Evolutionary conservation across 2,329 filamentous ascomycete species (phyloP).

Genomic region (Sporothrix humicola): DNA sequence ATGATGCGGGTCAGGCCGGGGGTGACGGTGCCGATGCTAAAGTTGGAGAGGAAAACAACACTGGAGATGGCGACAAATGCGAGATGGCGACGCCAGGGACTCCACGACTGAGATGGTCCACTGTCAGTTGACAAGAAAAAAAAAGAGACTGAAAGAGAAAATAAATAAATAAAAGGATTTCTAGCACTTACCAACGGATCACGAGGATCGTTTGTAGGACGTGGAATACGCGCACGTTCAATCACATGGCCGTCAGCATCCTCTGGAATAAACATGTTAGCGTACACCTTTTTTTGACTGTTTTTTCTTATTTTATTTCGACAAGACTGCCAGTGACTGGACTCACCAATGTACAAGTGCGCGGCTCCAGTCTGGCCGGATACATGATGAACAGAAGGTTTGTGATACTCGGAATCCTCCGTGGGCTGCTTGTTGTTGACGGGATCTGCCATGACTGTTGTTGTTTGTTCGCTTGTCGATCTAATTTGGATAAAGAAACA

Average conservation of each 20-base stretch:
- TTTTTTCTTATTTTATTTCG: no score
- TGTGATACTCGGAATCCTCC: conserved; percentile 20
- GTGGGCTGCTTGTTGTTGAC: conserved; percentile 13
- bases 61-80: conserved; percentile 17
- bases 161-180: background rate
- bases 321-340: background rate
- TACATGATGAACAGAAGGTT: background rate
- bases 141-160: background rate
- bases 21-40: conserved; percentile 14
- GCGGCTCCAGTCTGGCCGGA: conserved; percentile 9
- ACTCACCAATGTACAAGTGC: conserved; percentile 18
- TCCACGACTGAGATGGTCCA: background rate
- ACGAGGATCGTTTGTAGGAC: conserved; percentile 16
- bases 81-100: background rate
- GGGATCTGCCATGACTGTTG: conserved; percentile 3
- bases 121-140: no score
- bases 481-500: background rate
- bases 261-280: conserved; percentile 1
- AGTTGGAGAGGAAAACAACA: conserved; percentile 21
- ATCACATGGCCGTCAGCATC: conserved; percentile 21
- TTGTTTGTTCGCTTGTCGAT: background rate
- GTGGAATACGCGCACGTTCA: conserved; percentile 9
- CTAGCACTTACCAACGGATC: conserved; percentile 1
- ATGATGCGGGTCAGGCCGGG: conserved; percentile 18
- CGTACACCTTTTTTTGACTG: background rate